Evolutionary conservation across 345 rosid genomes (phyloP), one percentile per base, ranked within the genome.

Genomic region (Gossypium arboreum): DNA sequence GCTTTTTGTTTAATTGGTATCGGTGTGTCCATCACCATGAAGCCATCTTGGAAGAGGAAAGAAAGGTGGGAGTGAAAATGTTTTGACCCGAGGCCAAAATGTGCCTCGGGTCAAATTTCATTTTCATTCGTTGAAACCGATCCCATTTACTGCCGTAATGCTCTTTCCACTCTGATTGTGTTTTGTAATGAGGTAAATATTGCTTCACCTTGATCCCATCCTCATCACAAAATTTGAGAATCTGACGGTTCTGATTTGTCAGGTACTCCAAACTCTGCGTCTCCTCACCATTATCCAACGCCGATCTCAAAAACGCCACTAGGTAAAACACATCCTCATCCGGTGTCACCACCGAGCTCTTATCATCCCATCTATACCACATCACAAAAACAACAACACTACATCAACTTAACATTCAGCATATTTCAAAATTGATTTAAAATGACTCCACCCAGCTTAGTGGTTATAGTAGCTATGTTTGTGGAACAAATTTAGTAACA

Each of bases 131-230:
- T 57, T 80, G 12, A 75, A 93, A 91, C 60, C 54, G 84, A 57
- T 83, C 93, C 99, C 99, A 95, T 73, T 90, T 89, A 45, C 86
- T 87, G 2, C 98, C 98, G 58, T 80, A 95, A 85, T 93, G 99
- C 74, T 78, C 83, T 80, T 57, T 65, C 99, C 99, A 95, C 56
- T 93, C 87, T 71, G 82, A 84, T 13, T 73, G 84, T n/a, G 88
- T 83, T 4, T 87, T 71, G 83, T 91, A 87, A 79, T 95, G 99
- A 69, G 99, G 99, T 44, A 95, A 85, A 70, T 95, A 93, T 71
- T 95, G 99, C 75, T 95, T 95, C 82, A 85, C 85, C 44, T 88
- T 75, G 85, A 95, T 93, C 75, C 91, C 93, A 13, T 86, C 85
- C 9, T 88, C 85, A 60, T 79, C 79, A 58, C 99, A 95, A 74